Evolutionary conservation across 2,329 filamentous ascomycete species (phyloP).

Genomic region (Aspergillus tamarii): DNA sequence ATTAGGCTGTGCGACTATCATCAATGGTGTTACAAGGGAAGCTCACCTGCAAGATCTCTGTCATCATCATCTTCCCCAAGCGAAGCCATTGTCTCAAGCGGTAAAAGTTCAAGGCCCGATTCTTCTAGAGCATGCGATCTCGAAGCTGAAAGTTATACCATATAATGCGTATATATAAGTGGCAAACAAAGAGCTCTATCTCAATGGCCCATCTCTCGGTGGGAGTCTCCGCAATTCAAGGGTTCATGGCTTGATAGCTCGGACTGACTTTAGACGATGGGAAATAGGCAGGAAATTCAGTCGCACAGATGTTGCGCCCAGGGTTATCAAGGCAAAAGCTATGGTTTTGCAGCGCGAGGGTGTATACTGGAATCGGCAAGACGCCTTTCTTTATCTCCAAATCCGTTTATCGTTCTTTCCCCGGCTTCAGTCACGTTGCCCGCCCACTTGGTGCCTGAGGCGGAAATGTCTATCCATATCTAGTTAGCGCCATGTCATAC

Average conservation of each 20-base stretch:
- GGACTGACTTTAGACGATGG: neutral
- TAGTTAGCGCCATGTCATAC: conserved; percentile 11
- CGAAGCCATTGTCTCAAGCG: conserved; percentile 32
- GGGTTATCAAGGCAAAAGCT: neutral
- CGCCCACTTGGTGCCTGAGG: conserved; percentile 20
- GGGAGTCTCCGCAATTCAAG: neutral
- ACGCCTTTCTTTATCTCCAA: neutral
- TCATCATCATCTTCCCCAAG: conserved; percentile 47
- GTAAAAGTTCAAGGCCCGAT: too few species aligned
- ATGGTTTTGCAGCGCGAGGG: neutral
- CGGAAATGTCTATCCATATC: neutral
- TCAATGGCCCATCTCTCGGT: neutral
- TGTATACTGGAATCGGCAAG: neutral
- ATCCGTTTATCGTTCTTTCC: conserved; percentile 12
- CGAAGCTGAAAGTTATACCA: neutral
- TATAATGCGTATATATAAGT: conserved; percentile 5
- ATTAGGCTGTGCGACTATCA: conserved; percentile 10
- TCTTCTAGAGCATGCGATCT: neutral
- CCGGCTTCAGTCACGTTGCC: conserved; percentile 24
- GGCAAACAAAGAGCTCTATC: neutral
- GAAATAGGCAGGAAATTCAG: neutral
- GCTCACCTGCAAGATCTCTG: conserved; percentile 44
- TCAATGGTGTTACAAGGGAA: neutral
- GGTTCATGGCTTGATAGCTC: neutral
- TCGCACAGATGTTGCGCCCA: neutral